Evolutionary conservation across 768 basidiomycete species (phyloP).

Genomic region (Panus rudis): DNA sequence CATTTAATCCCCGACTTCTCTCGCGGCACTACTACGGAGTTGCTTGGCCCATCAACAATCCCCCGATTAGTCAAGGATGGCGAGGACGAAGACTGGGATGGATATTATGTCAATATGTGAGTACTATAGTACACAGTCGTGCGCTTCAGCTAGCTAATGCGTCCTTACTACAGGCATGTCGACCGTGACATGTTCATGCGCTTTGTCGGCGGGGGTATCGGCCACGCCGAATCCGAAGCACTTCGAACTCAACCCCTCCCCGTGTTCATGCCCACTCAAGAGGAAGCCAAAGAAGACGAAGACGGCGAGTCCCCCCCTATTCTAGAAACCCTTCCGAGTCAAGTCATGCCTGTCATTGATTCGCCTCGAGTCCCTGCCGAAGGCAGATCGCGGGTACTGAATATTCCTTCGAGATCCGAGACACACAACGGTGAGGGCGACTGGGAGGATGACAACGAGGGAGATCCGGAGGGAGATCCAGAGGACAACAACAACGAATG

Average conservation of each 20-base stretch:
- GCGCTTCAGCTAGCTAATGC: background rate
- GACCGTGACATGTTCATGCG: constrained; percentile 12
- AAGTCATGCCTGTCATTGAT: no score
- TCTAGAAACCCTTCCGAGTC: background rate
- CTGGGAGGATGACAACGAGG: background rate
- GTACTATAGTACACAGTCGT: background rate
- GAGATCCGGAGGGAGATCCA: background rate
- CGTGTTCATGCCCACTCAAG: no score
- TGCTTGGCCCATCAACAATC: constrained; percentile 3
- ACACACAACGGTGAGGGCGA: no score
- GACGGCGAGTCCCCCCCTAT: no score
- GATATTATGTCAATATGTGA: constrained; percentile 6
- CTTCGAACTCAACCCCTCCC: background rate
- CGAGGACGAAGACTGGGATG: constrained; percentile 3
- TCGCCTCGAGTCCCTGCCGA: no score
- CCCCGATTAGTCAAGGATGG: background rate
- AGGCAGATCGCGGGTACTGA: no score
- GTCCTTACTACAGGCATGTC: constrained; percentile 5
- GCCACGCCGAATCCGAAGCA: constrained; percentile 1
- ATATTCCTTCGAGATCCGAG: no score
- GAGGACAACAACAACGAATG: background rate
- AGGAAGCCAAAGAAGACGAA: no score
- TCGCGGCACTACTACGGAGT: constrained; percentile 11
- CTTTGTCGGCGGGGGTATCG: constrained; percentile 6
- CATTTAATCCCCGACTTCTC: constrained; percentile 25